Conservation (phyloP, 2,329 filamentous ascomycete species). For the Fusarium citri region DNA sequence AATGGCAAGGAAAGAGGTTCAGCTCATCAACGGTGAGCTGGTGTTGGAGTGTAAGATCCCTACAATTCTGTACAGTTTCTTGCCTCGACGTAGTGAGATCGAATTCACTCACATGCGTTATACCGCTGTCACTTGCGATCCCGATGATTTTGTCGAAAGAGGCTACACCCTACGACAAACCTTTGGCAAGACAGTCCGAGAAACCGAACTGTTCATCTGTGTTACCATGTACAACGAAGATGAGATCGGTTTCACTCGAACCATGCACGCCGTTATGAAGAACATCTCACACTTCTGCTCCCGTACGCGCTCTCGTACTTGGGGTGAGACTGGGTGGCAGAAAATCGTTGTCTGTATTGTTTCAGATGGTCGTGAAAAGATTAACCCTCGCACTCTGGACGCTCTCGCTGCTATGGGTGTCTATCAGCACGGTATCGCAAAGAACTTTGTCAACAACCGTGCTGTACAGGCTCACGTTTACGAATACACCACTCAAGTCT, state of each 20-base stretch:
- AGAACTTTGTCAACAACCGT: constrained; percentile 96
- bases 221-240: constrained; percentile 99
- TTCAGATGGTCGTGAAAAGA: constrained; percentile 88
- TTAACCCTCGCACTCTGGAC: constrained; percentile 92
- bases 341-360: constrained; percentile 99
- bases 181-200: constrained; percentile 83
- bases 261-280: constrained; percentile 99
- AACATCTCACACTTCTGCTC: constrained; percentile 98
- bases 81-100: constrained; percentile 90
- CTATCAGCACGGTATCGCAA: constrained; percentile 98
- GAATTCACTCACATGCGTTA: constrained; percentile 99
- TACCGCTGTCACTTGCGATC: constrained; percentile 97
- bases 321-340: constrained; percentile 98
- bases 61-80: constrained; percentile 96
- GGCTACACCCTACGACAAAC: constrained; percentile 95
- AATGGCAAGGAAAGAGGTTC: constrained; percentile 92
- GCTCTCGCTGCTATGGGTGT: constrained; percentile 96
- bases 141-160: constrained; percentile 87
- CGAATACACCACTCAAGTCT: constrained; percentile 98
- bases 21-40: constrained; percentile 96
- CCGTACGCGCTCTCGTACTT: constrained; percentile 89
- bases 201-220: constrained; percentile 96
- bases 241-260: constrained; percentile 94
- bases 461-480: constrained; percentile 97
- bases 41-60: constrained; percentile 99